Evolutionary conservation across 148 eudicot species (phyloP), one percentile per base, ranked within the genome.

Genomic region (Spergularia marina): DNA sequence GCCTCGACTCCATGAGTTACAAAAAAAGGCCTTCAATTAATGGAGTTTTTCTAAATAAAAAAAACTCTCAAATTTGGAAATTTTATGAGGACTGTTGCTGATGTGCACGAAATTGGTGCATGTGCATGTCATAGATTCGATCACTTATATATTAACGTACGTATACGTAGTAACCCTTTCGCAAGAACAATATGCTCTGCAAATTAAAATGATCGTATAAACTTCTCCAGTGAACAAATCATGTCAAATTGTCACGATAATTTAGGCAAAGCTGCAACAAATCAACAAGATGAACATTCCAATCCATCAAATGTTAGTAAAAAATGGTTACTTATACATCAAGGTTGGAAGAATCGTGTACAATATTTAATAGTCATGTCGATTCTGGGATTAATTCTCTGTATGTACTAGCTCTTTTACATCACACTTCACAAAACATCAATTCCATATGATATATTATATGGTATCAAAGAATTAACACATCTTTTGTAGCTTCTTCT

Each of bases 271-370:
- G 10, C 4, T 68, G 34, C 12, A 53, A 30, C 52, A 56, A 11
- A 55, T 53, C 39, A 51, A 75, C 14, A 41, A 76, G 59, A n/a
- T n/a, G n/a, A 68, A 59, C 65, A 60, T 71, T 77, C 53, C 64
- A 30, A 78, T 72, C 0, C 12, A 25, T 56, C 49, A 39, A 12
- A 59, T 30, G 6, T 39, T 15, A 11, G 8, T 34, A 11, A 7
- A 4, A 2, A 39, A 71, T 20, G 16, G 70, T 53, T 70, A 70
- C n/a, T n/a, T n/a, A n/a, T n/a, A 53, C 20, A 53, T 52, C 62
- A 53, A 60, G 63, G 68, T 77, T 54, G 71, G 76, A 72, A 72
- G 23, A 30, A 30, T 30, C 36, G 1, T 30, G 36, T 52, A 67
- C 53, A 72, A 78, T 73, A 78, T 66, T 0, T 44, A 44, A 1